Base-by-base conservation (phyloP, 129 eudicot species). In the Saussurea involucrata region DNA sequence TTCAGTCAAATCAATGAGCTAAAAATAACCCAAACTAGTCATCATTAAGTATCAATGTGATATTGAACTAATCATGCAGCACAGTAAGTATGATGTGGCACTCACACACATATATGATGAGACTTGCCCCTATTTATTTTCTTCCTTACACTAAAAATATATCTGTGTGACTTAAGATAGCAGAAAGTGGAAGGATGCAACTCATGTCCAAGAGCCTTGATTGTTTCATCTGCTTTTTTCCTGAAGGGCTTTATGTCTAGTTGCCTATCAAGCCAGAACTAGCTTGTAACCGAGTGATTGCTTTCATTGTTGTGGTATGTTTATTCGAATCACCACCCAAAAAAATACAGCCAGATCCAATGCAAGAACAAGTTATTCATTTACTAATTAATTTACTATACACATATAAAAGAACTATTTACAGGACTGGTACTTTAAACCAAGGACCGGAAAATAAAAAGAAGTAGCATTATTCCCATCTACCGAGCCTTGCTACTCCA, bases 71-170 rank as follows among this genome's bases (percentile, higher is more conserved):
- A 49, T 18, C 46, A 72, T 55, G 68, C 29, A 57, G 33, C 24
- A 57, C 68, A 57, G 12, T 57, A 73, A 60, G 36, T 73, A 73
- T 11, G 66, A 57, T 11, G 66, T 53, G 76, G 20, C 57, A 37
- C 33, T 69, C 32, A 7, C 28, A 18, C 21, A 27, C 65, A 58
- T 20, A 58, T 58, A 24, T 69, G 1, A 69, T 69, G 61, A 24
- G 10, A 60, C 36, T 70, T 70, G 18, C 61, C 61, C 63, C 60
- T 18, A 17, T 40, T 25, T 55, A 36, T 53, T 53, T 55, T 46
- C 27, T 44, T 72, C 11, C 12, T 49, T 55, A 55, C 76, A 72
- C 2, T 27, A 13, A 25, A 4, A 18, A 12, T 29, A n/a, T 49
- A 4, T 71, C 64, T 25, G 40, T 28, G 42, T 17, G 28, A 72